phyloP scores from a whole-genome alignment of 208 protist genomes.

The Wallacemonas rigidus region DNA sequence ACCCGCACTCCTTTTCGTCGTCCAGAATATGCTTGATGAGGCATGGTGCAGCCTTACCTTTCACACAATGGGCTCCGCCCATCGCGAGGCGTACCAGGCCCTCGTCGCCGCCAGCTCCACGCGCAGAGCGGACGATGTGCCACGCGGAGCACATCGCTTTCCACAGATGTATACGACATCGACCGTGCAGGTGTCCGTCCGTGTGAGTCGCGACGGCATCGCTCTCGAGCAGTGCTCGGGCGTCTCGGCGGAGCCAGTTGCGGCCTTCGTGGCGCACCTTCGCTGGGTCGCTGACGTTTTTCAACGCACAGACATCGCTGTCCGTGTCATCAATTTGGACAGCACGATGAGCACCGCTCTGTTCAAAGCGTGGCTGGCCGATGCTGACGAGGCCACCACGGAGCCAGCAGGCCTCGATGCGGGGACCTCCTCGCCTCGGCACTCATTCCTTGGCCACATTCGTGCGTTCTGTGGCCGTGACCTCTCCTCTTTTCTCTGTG shows the following conservation, averaged over 20 bases:
- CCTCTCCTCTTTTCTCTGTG: conserved; percentile 8
- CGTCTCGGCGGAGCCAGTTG: background rate
- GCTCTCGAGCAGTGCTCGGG: conserved; percentile 9
- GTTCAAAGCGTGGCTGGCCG: background rate
- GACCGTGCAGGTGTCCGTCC: background rate
- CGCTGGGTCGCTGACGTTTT: background rate
- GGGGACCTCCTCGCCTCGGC: too few relatives aligned
- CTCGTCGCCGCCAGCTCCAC: background rate
- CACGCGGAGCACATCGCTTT: conserved; percentile 1
- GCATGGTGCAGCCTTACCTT: conserved; percentile 8
- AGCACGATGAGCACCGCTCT: background rate
- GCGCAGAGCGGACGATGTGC: background rate
- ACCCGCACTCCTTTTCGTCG: background rate
- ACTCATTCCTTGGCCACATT: background rate
- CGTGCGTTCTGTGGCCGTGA: conserved; percentile 8
- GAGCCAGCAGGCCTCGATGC: too few relatives aligned
- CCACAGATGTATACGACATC: background rate
- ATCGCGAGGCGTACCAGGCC: conserved; percentile 4
- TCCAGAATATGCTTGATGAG: background rate
- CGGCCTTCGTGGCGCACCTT: conserved; percentile 15
- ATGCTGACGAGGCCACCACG: background rate
- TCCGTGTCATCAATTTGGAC: conserved; percentile 11
- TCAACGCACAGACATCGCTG: background rate
- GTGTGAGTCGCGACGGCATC: conserved; percentile 12
- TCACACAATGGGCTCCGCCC: conserved; percentile 5